Conservation (phyloP, 306 rosid genomes). For the Vicia villosa region DNA sequence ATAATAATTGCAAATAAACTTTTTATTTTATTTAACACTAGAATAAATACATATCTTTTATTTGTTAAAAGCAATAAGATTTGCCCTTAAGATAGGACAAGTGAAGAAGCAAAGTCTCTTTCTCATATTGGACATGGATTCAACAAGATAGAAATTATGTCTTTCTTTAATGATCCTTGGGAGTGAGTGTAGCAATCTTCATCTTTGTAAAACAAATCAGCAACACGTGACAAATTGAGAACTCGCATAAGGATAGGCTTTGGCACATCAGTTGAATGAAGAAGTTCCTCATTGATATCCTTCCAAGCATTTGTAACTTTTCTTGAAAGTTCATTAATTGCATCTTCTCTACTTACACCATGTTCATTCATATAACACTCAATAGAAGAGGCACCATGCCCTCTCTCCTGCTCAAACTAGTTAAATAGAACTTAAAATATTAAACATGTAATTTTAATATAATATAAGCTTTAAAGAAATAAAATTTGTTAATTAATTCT, state of each 20-base stretch:
- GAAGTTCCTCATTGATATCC: slow-evolving; percentile 12
- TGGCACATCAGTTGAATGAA: background rate
- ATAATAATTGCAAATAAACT: too few species aligned
- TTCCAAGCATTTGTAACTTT: slow-evolving; percentile 23
- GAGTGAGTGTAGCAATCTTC: slow-evolving; percentile 27
- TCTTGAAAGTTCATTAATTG: background rate
- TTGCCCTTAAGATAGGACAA: too few species aligned
- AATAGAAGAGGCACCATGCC: slow-evolving; percentile 28
- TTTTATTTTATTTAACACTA: too few species aligned
- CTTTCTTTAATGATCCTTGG: background rate
- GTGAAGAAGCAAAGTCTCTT: too few species aligned
- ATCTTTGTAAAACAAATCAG: slow-evolving; percentile 10
- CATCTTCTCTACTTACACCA: background rate
- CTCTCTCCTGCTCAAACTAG: slow-evolving; percentile 27
- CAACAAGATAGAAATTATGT: background rate
- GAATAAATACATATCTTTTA: too few species aligned
- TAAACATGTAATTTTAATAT: background rate
- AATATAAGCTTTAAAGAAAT: background rate
- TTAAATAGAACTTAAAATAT: background rate
- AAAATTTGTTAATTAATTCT: background rate
- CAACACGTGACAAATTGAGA: background rate
- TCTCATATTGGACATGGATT: slow-evolving; percentile 3
- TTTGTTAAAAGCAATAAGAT: too few species aligned
- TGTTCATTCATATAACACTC: slow-evolving; percentile 32
- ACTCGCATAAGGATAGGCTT: background rate